A percentile compares a stretch with the other conserved stretches of the same genome.
These are phyloP conservation scores for Aspergillus saccharolyticus DNA, from an alignment of 495 filamentous ascomycete genomes.

Conservation along the genomic window DNA sequence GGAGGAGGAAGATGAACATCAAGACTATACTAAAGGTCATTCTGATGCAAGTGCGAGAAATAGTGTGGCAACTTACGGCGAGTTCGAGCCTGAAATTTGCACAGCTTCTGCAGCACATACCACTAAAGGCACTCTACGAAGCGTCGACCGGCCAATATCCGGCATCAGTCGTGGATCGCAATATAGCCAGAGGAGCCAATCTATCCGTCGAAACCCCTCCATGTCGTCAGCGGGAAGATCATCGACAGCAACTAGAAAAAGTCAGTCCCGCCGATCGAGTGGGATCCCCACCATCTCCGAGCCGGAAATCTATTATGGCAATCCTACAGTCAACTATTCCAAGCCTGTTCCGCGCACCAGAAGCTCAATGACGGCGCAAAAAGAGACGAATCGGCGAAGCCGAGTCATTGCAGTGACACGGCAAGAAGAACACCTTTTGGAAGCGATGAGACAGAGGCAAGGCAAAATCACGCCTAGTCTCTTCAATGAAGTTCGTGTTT, in stretches of 20 bases:
- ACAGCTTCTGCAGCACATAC: constrained; percentile 37
- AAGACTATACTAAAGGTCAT: constrained; percentile 12
- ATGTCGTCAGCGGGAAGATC: constrained; percentile 26
- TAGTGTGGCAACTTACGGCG: constrained; percentile 36
- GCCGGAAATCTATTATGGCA: constrained; percentile 23
- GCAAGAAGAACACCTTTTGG: constrained; percentile 78
- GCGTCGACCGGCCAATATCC: constrained; percentile 27
- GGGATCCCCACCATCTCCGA: constrained; percentile 32
- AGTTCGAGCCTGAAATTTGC: constrained; percentile 39
- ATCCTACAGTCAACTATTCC: constrained; percentile 16
- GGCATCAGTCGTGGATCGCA: constrained; percentile 29
- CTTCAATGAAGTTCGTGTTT: constrained; percentile 47
- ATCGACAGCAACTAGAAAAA: constrained; percentile 19
- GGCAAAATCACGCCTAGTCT: constrained; percentile 71
- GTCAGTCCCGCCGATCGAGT: constrained; percentile 32
- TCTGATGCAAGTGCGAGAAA: constrained; percentile 20
- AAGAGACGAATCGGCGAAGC: constrained; percentile 44
- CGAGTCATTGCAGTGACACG: constrained; percentile 80
- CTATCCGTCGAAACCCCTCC: constrained; percentile 20
- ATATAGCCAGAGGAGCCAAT: constrained; percentile 14
- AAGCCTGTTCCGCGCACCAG: background rate
- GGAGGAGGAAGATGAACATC: constrained; percentile 33
- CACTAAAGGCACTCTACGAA: constrained; percentile 25
- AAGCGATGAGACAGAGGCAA: constrained; percentile 72
- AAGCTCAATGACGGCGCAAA: constrained; percentile 13